phyloP scores from a whole-genome alignment of 1,284 basidiomycete genomes.

The Trametes pubescens region DNA sequence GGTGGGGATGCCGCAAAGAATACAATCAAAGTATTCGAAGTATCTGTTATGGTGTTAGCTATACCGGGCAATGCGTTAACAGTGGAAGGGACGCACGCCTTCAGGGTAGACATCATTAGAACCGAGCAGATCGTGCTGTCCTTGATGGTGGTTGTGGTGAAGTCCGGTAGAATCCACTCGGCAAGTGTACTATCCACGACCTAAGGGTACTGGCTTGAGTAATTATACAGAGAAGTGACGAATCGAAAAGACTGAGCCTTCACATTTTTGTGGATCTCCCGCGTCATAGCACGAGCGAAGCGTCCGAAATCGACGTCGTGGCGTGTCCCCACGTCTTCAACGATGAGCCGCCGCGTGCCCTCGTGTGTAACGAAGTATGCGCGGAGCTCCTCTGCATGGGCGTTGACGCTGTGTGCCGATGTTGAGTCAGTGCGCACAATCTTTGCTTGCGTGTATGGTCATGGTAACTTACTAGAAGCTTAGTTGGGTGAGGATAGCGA shows the following conservation, averaged over 20 bases:
- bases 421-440: no score
- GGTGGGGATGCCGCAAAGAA: slow-evolving; percentile 54
- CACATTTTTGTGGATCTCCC: slow-evolving; percentile 30
- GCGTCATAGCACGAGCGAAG: slow-evolving; percentile 46
- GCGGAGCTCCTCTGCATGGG: slow-evolving; percentile 42
- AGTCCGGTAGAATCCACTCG: slow-evolving; percentile 55
- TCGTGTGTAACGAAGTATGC: slow-evolving; percentile 25
- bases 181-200: slow-evolving; percentile 47
- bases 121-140: slow-evolving; percentile 52
- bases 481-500: slow-evolving; percentile 18
- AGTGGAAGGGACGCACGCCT: slow-evolving; percentile 32
- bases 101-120: slow-evolving; percentile 55
- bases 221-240: no score
- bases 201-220: slow-evolving; percentile 14
- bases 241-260: no score
- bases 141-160: slow-evolving; percentile 53
- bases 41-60: neutral
- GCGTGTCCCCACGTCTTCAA: no score
- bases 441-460: no score
- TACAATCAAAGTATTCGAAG: neutral
- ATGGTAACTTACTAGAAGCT: neutral
- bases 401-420: no score
- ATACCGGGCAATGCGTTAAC: neutral
- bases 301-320: slow-evolving; percentile 42
- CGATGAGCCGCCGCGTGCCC: slow-evolving; percentile 21